Conservation (phyloP, 2,329 filamentous ascomycete genomes). For the Trichoderma sp. region DNA sequence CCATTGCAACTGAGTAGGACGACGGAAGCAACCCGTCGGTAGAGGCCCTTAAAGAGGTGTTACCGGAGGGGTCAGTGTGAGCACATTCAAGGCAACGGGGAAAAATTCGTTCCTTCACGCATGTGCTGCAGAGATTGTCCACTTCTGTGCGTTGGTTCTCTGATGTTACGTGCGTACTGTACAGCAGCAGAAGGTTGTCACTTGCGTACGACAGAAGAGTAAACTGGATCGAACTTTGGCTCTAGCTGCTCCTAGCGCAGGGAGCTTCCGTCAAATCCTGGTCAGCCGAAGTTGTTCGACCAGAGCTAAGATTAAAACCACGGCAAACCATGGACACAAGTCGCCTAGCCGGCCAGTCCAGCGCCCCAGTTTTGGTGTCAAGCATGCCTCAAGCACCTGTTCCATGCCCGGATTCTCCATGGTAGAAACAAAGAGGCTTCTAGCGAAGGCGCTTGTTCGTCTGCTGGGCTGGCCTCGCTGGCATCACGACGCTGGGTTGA, state of each 20-base stretch:
- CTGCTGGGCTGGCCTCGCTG: neutral
- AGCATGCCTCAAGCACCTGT: neutral
- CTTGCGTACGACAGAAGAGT: neutral
- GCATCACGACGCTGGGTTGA: neutral
- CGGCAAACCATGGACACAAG: neutral
- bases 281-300: neutral
- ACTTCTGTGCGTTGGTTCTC: neutral
- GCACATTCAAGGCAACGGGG: neutral
- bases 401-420: neutral
- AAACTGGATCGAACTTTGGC: neutral
- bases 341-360: neutral
- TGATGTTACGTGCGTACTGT: neutral
- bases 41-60: neutral
- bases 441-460: neutral
- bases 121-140: neutral
- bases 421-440: neutral
- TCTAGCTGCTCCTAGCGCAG: constrained; percentile 10
- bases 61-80: neutral
- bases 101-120: neutral
- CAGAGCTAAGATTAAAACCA: constrained; percentile 3
- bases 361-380: neutral
- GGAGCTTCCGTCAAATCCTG: constrained; percentile 10
- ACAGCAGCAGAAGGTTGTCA: neutral
- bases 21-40: neutral
- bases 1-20: neutral